A percentile compares a stretch with the other conserved stretches of the same genome.
phyloP scores from a whole-genome alignment of 257 asterid genomes.

The Pogostemon cablin region DNA sequence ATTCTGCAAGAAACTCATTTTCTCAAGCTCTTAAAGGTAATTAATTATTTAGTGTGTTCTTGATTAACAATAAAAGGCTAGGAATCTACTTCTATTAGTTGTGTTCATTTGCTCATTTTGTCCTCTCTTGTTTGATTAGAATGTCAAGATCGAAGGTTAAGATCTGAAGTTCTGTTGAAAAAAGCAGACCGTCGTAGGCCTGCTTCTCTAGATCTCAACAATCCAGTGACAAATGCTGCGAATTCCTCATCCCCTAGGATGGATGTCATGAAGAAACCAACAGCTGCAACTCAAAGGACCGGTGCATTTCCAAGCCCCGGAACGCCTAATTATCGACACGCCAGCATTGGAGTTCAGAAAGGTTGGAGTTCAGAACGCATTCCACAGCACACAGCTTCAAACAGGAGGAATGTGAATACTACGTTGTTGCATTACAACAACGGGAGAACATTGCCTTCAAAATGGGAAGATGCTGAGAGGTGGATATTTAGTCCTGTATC shows the following conservation, averaged over 20 bases:
- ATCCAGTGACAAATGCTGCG: conserved; percentile 40
- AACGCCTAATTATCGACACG: conserved; percentile 73
- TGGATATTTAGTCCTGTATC: conserved; percentile 91
- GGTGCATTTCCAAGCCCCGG: conserved; percentile 87
- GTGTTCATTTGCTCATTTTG: conserved; percentile 9
- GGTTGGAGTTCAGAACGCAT: conserved; percentile 98
- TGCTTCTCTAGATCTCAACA: conserved; percentile 78
- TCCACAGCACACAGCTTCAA: conserved; percentile 56
- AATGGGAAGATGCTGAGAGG: conserved; percentile 99
- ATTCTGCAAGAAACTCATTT: conserved; percentile 86
- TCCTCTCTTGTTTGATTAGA: conserved; percentile 47
- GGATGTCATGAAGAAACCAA: conserved; percentile 61
- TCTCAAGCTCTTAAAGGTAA: conserved; percentile 93
- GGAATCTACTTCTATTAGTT: conserved; percentile 7
- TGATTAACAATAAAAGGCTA: neutral
- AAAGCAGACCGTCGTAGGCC: conserved; percentile 68
- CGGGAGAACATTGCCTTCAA: conserved; percentile 85
- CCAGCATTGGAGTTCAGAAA: conserved; percentile 70
- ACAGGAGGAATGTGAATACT: conserved; percentile 50
- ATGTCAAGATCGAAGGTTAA: conserved; percentile 74
- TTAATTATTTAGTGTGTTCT: conserved; percentile 26
- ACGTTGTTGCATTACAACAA: conserved; percentile 63
- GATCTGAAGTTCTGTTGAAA: conserved; percentile 55
- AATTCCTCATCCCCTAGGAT: conserved; percentile 71
- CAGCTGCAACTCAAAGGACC: conserved; percentile 44